Base-by-base conservation (phyloP, 495 filamentous ascomycete species). In the Penicillium diatomitis region DNA sequence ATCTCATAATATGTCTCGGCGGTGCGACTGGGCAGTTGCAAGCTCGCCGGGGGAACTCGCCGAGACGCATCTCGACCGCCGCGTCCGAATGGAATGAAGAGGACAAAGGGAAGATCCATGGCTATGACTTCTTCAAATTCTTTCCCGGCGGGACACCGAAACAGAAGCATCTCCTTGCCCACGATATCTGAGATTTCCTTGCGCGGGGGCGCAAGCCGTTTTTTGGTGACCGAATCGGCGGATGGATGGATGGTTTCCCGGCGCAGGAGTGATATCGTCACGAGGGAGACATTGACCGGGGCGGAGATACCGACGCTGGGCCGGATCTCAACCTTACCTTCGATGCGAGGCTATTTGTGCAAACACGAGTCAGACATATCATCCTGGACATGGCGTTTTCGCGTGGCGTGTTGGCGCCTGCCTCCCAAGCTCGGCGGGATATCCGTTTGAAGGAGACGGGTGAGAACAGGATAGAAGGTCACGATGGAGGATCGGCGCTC, bases 1-100 rank as follows among this genome's bases (percentile, higher is more conserved):
- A 98, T 78, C 73, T 97, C 94, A 62, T 97, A 98, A 62, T 76
- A 95, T 38, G 92, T 98, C 67, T 98, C 92, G 35, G 91, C 94
- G 10, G 85, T 94, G 53, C 94, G 81, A 66, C 85, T 94, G 9
- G 88, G 82, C 29, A 98, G 78, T 64, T 95, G 89, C 59, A 98
- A 64, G 55, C 88, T 95, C 30, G 94, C 91, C 7, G 92, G 90
- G 6, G 92, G 92, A 52, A 97, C 90, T 44, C 91, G 79, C 51
- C 86, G 72, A 32, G 90, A 90, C 28, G 82, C 81, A 67, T 96
- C 92, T 61, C 90, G 86, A 9, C 88, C 87, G 3, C 87, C 86
- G 58, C 88, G 81, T 11, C 90, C 90, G 61, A 88, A 96, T 3
- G 94, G 92, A 62, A 98, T 96, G 69, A 97, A 96, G 41, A 98